A percentile compares a stretch with the other conserved stretches of the same genome.
These are phyloP conservation scores for Skeletonema tropicum DNA, from an alignment of 108 stramenopile genomes.

Conservation along the genomic window DNA sequence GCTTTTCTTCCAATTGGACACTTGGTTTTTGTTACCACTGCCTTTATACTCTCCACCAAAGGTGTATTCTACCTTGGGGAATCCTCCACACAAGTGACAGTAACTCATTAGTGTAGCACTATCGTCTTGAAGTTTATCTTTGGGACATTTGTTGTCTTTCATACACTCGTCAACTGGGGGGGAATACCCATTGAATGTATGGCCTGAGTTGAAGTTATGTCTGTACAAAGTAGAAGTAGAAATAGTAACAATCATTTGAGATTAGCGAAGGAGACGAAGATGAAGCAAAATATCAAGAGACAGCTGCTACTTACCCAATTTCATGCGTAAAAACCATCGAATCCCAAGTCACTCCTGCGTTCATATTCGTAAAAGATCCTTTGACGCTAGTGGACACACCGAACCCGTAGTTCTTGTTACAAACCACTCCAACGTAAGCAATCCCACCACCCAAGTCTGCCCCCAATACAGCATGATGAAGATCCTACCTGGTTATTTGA, in stretches of 20 bases:
- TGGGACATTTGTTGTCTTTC: background rate
- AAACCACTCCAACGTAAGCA: slow-evolving; percentile 30
- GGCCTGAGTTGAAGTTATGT: slow-evolving; percentile 20
- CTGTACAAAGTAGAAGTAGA: background rate
- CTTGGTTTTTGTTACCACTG: slow-evolving; percentile 15
- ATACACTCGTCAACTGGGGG: slow-evolving; percentile 13
- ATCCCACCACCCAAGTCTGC: slow-evolving; percentile 32
- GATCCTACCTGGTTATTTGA: slow-evolving; percentile 17
- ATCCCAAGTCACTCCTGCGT: slow-evolving; percentile 21
- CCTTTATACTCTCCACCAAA: slow-evolving; percentile 36
- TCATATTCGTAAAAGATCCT: slow-evolving; percentile 4
- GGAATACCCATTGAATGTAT: slow-evolving; percentile 14
- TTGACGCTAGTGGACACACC: slow-evolving; percentile 26
- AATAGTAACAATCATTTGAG: too few relatives aligned
- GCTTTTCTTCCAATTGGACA: slow-evolving; percentile 25
- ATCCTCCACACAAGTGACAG: slow-evolving; percentile 35
- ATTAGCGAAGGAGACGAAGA: background rate
- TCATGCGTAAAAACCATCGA: slow-evolving; percentile 33
- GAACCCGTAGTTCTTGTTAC: slow-evolving; percentile 30
- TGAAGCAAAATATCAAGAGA: background rate
- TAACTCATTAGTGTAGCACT: slow-evolving; percentile 36
- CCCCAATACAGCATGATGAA: slow-evolving; percentile 38
- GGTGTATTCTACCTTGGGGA: slow-evolving; percentile 21
- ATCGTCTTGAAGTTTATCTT: background rate
- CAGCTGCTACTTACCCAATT: slow-evolving; percentile 16